These are phyloP conservation scores for Omphalea diandra DNA, from an alignment of 441 rosid genomes.

Conservation along the genomic window DNA sequence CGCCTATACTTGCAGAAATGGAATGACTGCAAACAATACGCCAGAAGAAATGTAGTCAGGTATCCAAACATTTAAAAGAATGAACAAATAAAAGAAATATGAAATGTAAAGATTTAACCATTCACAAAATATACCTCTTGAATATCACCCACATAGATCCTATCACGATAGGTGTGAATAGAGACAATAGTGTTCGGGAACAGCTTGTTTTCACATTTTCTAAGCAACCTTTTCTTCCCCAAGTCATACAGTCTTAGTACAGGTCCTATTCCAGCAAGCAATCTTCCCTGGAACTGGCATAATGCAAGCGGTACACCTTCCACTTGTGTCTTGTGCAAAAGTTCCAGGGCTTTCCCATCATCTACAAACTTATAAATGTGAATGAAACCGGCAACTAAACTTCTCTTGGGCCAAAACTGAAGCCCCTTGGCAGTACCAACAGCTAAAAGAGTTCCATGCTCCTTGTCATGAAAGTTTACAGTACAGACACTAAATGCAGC, in stretches of 20 bases:
- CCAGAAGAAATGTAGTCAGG: neutral
- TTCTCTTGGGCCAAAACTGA: conserved; percentile 85
- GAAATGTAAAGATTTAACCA: neutral
- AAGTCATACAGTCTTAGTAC: conserved; percentile 87
- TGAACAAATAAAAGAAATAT: neutral
- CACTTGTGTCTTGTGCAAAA: conserved; percentile 93
- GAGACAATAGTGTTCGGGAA: conserved; percentile 81
- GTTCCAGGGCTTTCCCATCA: conserved; percentile 82
- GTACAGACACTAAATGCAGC: conserved; percentile 93
- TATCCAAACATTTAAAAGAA: conserved; percentile 1
- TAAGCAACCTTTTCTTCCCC: conserved; percentile 86
- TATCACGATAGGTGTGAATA: conserved; percentile 84
- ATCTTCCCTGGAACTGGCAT: conserved; percentile 89
- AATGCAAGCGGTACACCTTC: conserved; percentile 94
- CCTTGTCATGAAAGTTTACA: conserved; percentile 92
- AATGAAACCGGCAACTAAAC: conserved; percentile 63
- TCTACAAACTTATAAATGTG: conserved; percentile 91
- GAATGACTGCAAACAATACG: conserved; percentile 63
- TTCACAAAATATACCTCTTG: conserved; percentile 64
- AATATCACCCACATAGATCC: conserved; percentile 90
- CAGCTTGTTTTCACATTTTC: conserved; percentile 92
- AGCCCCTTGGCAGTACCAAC: conserved; percentile 94
- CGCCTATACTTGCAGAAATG: conserved; percentile 98
- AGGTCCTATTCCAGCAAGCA: conserved; percentile 86
- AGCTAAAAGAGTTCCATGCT: conserved; percentile 85